phyloP scores from a whole-genome alignment of 2,329 filamentous ascomycete genomes.

The Akanthomyces uredinophilus region DNA sequence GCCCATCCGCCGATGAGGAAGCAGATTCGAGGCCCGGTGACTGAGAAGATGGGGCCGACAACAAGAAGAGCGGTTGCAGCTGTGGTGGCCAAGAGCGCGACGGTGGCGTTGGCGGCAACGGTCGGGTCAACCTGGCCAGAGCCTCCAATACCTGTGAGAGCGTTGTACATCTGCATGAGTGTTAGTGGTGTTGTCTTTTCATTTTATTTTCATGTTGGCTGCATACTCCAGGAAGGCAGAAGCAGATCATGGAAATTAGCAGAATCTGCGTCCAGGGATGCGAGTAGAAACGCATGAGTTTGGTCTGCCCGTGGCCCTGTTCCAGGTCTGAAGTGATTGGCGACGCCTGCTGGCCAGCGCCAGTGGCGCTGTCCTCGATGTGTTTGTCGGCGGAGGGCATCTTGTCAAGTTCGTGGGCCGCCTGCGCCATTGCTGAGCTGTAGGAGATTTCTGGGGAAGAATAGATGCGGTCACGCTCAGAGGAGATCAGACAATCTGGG shows the following conservation, averaged over 20 bases:
- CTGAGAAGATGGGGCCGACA: constrained; percentile 38
- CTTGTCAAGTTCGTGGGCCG: constrained; percentile 23
- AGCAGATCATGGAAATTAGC: constrained; percentile 44
- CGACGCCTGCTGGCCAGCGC: background rate
- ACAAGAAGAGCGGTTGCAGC: constrained; percentile 39
- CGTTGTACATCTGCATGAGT: constrained; percentile 40
- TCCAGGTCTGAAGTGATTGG: constrained; percentile 3
- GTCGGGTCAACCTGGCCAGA: constrained; percentile 41
- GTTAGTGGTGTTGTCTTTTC: background rate
- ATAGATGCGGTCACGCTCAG: background rate
- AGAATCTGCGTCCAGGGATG: constrained; percentile 44
- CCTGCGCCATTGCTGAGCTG: constrained; percentile 20
- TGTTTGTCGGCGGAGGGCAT: constrained; percentile 14
- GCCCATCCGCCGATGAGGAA: constrained; percentile 42
- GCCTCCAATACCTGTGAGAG: constrained; percentile 39
- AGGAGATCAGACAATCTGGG: constrained; percentile 5
- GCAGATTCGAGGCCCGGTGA: constrained; percentile 37
- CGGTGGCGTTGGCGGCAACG: constrained; percentile 41
- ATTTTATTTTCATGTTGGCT: background rate
- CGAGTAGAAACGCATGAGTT: constrained; percentile 29
- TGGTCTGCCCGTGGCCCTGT: constrained; percentile 16
- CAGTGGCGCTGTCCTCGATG: constrained; percentile 8
- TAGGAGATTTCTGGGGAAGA: constrained; percentile 1
- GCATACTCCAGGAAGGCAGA: constrained; percentile 41
- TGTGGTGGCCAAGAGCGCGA: constrained; percentile 38